Percentiles rank a stretch among this genome's conserved stretches.
These are phyloP conservation scores for Phytopythium oedochilum DNA, from an alignment of 352 stramenopile species.

Conservation along the genomic window DNA sequence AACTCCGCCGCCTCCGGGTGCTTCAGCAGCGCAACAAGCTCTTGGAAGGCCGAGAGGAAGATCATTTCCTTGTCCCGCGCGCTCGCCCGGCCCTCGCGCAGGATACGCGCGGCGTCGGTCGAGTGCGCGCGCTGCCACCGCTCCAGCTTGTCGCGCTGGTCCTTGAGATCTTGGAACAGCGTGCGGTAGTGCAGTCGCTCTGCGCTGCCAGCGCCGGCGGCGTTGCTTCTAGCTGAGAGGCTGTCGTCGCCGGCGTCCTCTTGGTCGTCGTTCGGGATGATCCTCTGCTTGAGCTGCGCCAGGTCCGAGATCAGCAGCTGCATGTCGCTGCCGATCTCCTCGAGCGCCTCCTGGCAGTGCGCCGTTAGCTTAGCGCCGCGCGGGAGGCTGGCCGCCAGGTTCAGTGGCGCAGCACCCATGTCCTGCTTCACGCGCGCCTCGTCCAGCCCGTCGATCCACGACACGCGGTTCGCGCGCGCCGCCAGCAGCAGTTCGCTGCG, in stretches of 20 bases:
- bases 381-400: neutral
- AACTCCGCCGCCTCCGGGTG: constrained; percentile 53
- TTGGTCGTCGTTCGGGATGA: constrained; percentile 26
- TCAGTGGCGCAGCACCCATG: neutral
- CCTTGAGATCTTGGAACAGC: constrained; percentile 40
- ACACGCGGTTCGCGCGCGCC: constrained; percentile 59
- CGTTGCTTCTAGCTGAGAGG: neutral
- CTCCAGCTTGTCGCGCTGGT: constrained; percentile 29
- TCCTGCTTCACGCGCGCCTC: constrained; percentile 2
- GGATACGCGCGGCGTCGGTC: constrained; percentile 7
- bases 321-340: constrained; percentile 32
- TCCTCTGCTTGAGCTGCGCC: constrained; percentile 37
- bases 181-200: constrained; percentile 17
- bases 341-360: constrained; percentile 43
- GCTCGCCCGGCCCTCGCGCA: constrained; percentile 19
- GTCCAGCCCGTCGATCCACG: constrained; percentile 64
- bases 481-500: constrained; percentile 67
- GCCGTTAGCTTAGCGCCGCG: constrained; percentile 7
- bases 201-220: neutral
- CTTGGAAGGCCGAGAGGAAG: constrained; percentile 55
- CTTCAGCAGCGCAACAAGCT: constrained; percentile 58
- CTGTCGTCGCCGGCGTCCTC: constrained; percentile 2
- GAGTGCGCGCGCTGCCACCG: constrained; percentile 39
- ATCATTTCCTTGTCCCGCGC: constrained; percentile 46
- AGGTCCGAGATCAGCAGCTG: constrained; percentile 24